Evolutionary conservation across 495 filamentous ascomycete species (phyloP), one percentile per base, ranked within the genome.

Genomic region (Pseudomonodictys pantanalensis): DNA sequence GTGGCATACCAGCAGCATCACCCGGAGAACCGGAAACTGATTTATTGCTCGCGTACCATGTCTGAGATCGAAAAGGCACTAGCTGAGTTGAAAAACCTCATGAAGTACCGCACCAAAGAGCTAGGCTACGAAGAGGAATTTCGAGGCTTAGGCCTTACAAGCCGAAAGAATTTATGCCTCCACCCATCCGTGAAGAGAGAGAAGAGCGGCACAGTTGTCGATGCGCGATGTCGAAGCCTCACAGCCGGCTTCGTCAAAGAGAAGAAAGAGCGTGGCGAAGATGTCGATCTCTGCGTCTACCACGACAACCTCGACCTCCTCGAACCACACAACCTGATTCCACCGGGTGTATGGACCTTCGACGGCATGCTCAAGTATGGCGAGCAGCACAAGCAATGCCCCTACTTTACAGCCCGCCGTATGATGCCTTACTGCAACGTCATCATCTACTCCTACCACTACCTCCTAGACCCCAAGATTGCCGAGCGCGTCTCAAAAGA

Each of bases 341-440:
- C 93, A 1, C 86, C 91, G 5, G 93, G 93, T 11, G 89, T 99
- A 1, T 97, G 95, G 81, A 97, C 93, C 0, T 79, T 99, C n/a
- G 92, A 97, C 67, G 89, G 84, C 2, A 77, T 97, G 7, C 69
- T 92, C 33, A 81, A 79, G 60, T 96, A 99, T 62, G 92, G 93
- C 39, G 92, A 99, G 72, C 78, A 95, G 72, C 86, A 96, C 49
- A 97, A 95, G 67, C 93, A 96, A 71, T 99, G 93, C 67, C 95
- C 93, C 0, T 99, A 99, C 69, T 99, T 99, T 65, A 96, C 91
- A 22, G 88, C 89, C 30, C 80, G 93, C 52, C 83, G 93, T 59
- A 99, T 99, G 93, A 97, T 99, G 92, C 85, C 91, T 49, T 96
- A 88, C 70, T 97, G 92, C 79, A 96, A 99, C 74, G 90, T 99